Conservation (phyloP, 2,329 filamentous ascomycete genomes). For the Clonostachys solani region DNA sequence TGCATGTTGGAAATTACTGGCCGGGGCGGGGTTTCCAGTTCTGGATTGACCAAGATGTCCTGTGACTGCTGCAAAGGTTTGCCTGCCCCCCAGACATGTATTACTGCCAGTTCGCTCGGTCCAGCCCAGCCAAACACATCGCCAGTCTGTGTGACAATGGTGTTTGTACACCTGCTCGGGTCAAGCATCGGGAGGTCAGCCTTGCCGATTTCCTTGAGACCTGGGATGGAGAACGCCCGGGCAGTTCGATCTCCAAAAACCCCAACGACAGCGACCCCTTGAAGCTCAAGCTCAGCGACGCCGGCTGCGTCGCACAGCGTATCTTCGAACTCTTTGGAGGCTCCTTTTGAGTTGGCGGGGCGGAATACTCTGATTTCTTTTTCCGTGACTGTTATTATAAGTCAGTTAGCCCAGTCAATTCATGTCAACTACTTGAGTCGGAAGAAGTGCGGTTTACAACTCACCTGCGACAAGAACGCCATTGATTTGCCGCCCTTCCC, state of each 20-base stretch:
- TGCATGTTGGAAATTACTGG: slow-evolving; percentile 94
- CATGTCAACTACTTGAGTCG: background rate
- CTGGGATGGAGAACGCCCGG: slow-evolving; percentile 82
- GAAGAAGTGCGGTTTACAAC: slow-evolving; percentile 13
- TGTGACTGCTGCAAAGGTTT: slow-evolving; percentile 54
- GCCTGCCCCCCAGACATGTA: slow-evolving; percentile 82
- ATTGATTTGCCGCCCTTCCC: slow-evolving; percentile 70
- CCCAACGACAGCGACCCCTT: slow-evolving; percentile 75
- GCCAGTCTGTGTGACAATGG: slow-evolving; percentile 71
- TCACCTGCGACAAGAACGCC: slow-evolving; percentile 74
- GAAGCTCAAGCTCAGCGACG: slow-evolving; percentile 69
- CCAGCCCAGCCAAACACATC: slow-evolving; percentile 86
- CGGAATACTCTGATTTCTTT: slow-evolving; percentile 86
- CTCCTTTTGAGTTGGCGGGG: slow-evolving; percentile 81
- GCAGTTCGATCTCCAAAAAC: slow-evolving; percentile 80
- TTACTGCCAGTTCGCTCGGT: slow-evolving; percentile 76
- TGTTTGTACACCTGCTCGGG: slow-evolving; percentile 62
- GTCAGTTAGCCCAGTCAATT: slow-evolving; percentile 15
- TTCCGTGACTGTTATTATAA: slow-evolving; percentile 43
- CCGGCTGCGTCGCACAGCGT: slow-evolving; percentile 76
- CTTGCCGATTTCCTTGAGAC: slow-evolving; percentile 76
- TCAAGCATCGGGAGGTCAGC: slow-evolving; percentile 68
- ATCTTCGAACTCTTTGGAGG: slow-evolving; percentile 84
- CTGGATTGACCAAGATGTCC: slow-evolving; percentile 78
- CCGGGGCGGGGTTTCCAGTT: slow-evolving; percentile 68